These are phyloP conservation scores for Globisporangium cederbergense DNA, from an alignment of 352 stramenopile species.

Conservation along the genomic window DNA sequence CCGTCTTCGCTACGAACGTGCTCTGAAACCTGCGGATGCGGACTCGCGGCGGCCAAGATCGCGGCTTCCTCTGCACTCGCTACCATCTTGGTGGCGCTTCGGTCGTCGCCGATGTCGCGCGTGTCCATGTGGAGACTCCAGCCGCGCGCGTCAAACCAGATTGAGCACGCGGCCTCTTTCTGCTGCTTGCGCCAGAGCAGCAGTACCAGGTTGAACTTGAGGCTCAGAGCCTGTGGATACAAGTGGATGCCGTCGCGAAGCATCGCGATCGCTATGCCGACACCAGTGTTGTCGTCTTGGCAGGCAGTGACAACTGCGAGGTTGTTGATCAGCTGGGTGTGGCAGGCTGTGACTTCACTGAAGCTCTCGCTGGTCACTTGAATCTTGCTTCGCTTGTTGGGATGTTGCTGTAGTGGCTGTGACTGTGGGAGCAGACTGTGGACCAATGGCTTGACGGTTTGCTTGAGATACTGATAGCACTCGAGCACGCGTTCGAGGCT, in stretches of 20 bases:
- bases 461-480: conserved; percentile 40
- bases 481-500: conserved; percentile 71
- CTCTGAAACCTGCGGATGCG: conserved; percentile 23
- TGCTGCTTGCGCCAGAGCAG: conserved; percentile 63
- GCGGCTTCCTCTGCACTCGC: conserved; percentile 24
- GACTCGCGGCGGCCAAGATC: conserved; percentile 12
- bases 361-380: neutral
- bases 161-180: conserved; percentile 37
- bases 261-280: conserved; percentile 38
- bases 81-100: conserved; percentile 19
- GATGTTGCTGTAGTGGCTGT: conserved; percentile 7
- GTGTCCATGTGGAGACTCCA: conserved; percentile 42
- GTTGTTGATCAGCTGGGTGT: conserved; percentile 75
- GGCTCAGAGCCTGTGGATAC: conserved; percentile 37
- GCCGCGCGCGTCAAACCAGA: conserved; percentile 66
- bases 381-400: neutral
- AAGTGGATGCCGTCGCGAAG: conserved; percentile 36
- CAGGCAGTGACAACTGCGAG: conserved; percentile 55
- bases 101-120: conserved; percentile 22
- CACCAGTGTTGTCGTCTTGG: conserved; percentile 12
- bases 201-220: conserved; percentile 76
- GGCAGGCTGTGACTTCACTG: conserved; percentile 33
- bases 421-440: neutral
- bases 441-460: conserved; percentile 29
- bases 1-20: conserved; percentile 36